phyloP scores from a whole-genome alignment of 2,329 filamentous ascomycete species.

The Microsporum audouinii region DNA sequence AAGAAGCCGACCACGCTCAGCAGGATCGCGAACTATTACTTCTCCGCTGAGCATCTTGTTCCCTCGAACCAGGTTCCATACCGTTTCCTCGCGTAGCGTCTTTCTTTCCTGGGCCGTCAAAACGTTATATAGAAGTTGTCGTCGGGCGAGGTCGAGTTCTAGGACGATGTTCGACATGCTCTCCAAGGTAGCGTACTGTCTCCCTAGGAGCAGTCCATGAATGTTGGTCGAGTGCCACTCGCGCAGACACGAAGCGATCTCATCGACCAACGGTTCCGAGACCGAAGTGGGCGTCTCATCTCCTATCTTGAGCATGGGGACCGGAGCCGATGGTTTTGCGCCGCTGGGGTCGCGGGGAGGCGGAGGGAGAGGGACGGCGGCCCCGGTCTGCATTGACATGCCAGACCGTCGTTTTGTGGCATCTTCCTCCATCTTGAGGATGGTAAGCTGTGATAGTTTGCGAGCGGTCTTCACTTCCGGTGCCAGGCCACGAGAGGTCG shows the following conservation, averaged over 20 bases:
- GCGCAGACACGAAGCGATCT: conserved; percentile 89
- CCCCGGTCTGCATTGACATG: conserved; percentile 20
- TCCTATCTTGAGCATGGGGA: conserved; percentile 94
- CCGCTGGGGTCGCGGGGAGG: conserved; percentile 49
- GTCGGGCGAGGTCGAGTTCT: conserved; percentile 70
- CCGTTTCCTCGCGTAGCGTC: conserved; percentile 71
- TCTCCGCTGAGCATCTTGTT: conserved; percentile 92
- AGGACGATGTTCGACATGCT: conserved; percentile 69
- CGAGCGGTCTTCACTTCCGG: conserved; percentile 26
- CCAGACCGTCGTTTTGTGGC: conserved; percentile 23
- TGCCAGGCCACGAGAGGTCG: conserved; percentile 14
- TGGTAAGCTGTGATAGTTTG: conserved; percentile 31
- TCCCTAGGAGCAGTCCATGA: conserved; percentile 74
- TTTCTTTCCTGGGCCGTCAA: conserved; percentile 75
- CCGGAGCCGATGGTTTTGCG: conserved; percentile 70
- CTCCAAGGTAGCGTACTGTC: conserved; percentile 71
- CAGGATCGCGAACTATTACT: conserved; percentile 85
- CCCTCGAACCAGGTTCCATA: conserved; percentile 88
- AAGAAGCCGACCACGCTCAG: conserved; percentile 68
- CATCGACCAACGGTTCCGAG: conserved; percentile 85
- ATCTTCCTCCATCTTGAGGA: conserved; percentile 28
- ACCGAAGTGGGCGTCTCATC: conserved; percentile 88
- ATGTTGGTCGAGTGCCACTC: conserved; percentile 98
- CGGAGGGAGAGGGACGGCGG: conserved; percentile 26
- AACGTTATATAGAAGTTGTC: conserved; percentile 88